phyloP scores from a whole-genome alignment of 352 stramenopile species.

The Globisporangium mamillatum region DNA sequence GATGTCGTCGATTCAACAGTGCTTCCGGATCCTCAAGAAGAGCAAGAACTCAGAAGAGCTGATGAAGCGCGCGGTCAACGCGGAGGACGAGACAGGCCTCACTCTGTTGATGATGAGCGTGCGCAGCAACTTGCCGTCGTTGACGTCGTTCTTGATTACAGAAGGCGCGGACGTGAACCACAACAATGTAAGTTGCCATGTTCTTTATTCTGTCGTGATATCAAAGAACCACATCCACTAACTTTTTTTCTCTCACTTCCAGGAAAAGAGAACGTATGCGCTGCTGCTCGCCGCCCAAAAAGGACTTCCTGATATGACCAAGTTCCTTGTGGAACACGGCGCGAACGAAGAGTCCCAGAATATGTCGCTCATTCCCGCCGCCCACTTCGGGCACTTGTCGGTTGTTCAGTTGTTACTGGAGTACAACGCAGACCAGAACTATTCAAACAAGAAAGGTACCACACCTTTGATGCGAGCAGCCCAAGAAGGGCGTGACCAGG shows the following conservation, averaged over 20 bases:
- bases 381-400: conserved; percentile 78
- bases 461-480: conserved; percentile 84
- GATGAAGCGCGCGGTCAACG: conserved; percentile 46
- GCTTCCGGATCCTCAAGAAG: conserved; percentile 56
- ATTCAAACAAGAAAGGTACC: conserved; percentile 86
- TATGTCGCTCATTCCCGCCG: conserved; percentile 80
- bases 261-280: conserved; percentile 81
- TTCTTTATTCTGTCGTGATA: conserved; percentile 9
- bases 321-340: conserved; percentile 60
- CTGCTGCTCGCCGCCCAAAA: conserved; percentile 83
- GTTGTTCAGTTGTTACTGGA: conserved; percentile 75
- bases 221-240: background rate
- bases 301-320: conserved; percentile 64
- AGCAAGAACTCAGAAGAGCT: conserved; percentile 44
- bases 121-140: conserved; percentile 48
- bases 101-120: conserved; percentile 83
- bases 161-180: conserved; percentile 82
- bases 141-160: conserved; percentile 63
- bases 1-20: conserved; percentile 45
- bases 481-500: conserved; percentile 76
- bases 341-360: conserved; percentile 84
- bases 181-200: conserved; percentile 49
- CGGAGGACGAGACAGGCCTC: conserved; percentile 77
- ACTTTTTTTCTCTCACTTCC: background rate
- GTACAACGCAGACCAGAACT: conserved; percentile 71